Conservation (phyloP, 225 moss, liverwort and hornwort species). For the Marchantia polymorpha region DNA sequence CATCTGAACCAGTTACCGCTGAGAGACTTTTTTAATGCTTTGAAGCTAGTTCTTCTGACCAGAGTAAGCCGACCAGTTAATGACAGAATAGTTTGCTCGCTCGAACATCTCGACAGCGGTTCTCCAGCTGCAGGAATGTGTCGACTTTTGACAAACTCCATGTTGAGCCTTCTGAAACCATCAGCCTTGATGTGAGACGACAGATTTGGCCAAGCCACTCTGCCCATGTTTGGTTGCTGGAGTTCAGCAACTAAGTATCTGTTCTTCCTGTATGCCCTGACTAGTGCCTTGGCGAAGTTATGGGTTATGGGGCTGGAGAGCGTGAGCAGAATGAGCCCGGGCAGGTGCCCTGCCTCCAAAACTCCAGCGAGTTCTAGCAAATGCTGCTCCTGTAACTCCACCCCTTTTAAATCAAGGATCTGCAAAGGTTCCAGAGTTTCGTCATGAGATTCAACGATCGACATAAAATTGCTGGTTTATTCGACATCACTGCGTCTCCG, state of each 20-base stretch:
- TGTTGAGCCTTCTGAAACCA: conserved; percentile 20
- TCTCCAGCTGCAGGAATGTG: not conserved
- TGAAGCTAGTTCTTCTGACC: conserved; percentile 11
- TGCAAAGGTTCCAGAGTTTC: not conserved
- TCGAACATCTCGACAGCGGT: not conserved
- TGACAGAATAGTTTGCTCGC: not conserved
- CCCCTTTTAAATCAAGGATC: conserved; percentile 10
- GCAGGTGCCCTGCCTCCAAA: conserved; percentile 6
- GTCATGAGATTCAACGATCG: not conserved
- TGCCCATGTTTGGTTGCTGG: conserved; percentile 13
- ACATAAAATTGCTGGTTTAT: no score
- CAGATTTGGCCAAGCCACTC: conserved; percentile 10
- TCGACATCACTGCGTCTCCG: no score
- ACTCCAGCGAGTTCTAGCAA: conserved; percentile 6
- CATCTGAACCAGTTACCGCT: conserved; percentile 1
- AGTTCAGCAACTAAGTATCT: conserved; percentile 1
- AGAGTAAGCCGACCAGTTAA: not conserved
- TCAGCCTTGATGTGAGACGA: conserved; percentile 14
- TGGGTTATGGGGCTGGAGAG: conserved; percentile 10
- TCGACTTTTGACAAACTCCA: conserved; percentile 22
- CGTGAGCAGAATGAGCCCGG: not conserved
- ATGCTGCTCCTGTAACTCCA: conserved; percentile 14
- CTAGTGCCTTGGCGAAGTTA: conserved; percentile 12
- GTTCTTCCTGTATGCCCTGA: conserved; percentile 17
- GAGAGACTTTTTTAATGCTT: not conserved